phyloP scores from a whole-genome alignment of 192 early-diverging fungal genomes.

The Entomortierella beljakovae region DNA sequence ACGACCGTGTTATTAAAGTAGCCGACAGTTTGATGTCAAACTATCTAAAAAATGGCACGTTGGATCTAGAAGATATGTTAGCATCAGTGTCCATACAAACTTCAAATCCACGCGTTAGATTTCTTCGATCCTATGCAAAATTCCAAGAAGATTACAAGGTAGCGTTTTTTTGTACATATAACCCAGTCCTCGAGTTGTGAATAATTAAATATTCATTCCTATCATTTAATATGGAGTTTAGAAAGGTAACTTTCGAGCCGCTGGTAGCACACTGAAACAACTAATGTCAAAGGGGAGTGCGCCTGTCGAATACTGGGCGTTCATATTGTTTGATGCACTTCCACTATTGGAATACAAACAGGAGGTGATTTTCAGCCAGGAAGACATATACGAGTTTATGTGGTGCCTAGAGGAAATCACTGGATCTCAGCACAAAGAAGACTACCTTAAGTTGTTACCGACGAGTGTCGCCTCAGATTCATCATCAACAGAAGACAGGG shows the following conservation, averaged over 20 bases:
- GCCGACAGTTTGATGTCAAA: conserved; percentile 67
- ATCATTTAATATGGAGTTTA: not conserved
- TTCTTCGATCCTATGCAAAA: conserved; percentile 67
- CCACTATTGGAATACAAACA: conserved; percentile 70
- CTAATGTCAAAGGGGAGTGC: conserved; percentile 61
- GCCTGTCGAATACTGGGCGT: conserved; percentile 62
- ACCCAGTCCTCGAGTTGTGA: no score
- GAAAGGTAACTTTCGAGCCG: conserved; percentile 25
- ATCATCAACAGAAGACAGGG: conserved; percentile 23
- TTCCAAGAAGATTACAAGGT: conserved; percentile 65
- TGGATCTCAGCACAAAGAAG: conserved; percentile 39
- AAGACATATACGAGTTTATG: conserved; percentile 75
- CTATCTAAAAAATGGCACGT: conserved; percentile 57
- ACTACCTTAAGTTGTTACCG: conserved; percentile 45
- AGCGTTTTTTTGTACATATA: not conserved
- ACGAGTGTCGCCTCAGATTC: not conserved
- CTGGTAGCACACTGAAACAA: conserved; percentile 59
- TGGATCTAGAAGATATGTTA: conserved; percentile 58
- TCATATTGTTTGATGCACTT: conserved; percentile 68
- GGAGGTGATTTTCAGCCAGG: conserved; percentile 62
- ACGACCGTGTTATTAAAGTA: conserved; percentile 58
- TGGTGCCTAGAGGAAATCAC: conserved; percentile 68
- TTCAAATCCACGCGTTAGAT: conserved; percentile 61
- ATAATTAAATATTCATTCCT: no score
- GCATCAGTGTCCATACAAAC: conserved; percentile 44